Conservation (phyloP, 2,329 filamentous ascomycete genomes). For the Penicillium oxalicum region DNA sequence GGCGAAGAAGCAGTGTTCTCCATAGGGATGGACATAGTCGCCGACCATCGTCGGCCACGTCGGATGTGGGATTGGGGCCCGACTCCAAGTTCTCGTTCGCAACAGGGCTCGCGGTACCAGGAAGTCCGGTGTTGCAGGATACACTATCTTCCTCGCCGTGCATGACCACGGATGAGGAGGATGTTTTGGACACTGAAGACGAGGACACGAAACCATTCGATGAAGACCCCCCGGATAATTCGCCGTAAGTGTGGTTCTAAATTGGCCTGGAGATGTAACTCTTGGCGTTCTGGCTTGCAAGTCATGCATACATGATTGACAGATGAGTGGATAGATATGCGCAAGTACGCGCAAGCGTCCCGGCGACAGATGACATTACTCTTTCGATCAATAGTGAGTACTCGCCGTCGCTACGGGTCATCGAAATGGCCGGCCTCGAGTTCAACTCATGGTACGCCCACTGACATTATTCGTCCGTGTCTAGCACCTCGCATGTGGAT, state of each 20-base stretch:
- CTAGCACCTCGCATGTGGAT: constrained; percentile 74
- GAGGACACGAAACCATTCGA: constrained; percentile 25
- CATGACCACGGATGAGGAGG: constrained; percentile 18
- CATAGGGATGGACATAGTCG: constrained; percentile 14
- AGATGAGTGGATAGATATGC: constrained; percentile 47
- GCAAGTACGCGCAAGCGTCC: constrained; percentile 73
- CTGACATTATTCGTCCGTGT: not conserved
- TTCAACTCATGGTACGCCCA: too few species aligned
- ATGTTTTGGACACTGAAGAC: constrained; percentile 24
- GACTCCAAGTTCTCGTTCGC: constrained; percentile 31
- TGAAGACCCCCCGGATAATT: constrained; percentile 34
- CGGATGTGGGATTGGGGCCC: constrained; percentile 28
- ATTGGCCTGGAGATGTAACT: not conserved
- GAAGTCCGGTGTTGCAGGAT: constrained; percentile 20
- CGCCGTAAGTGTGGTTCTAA: constrained; percentile 15
- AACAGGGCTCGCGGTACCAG: constrained; percentile 22
- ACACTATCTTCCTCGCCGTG: constrained; percentile 20
- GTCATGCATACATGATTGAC: not conserved
- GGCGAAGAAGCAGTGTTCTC: constrained; percentile 12
- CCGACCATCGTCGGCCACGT: constrained; percentile 24
- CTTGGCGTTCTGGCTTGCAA: not conserved
- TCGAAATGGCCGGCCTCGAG: too few species aligned
- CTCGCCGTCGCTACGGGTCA: too few species aligned
- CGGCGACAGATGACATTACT: constrained; percentile 66
- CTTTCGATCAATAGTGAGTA: constrained; percentile 66